Evolutionary conservation across 202 grass and related monocot genomes (phyloP).

Genomic region (Elaeis oleifera): DNA sequence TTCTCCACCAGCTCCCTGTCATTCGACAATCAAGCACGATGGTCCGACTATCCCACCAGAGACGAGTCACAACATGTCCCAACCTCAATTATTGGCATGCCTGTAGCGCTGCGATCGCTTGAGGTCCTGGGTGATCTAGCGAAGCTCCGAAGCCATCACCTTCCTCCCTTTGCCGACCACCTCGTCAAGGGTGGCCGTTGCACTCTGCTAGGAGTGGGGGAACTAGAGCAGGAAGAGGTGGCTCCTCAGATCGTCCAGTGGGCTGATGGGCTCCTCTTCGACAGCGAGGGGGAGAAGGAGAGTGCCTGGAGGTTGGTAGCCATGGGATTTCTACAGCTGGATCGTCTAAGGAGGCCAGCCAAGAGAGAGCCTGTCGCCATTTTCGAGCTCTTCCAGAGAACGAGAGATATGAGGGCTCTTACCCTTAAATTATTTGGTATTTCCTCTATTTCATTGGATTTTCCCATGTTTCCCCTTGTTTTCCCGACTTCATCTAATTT

Average conservation of each 20-base stretch:
- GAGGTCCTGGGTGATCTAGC: conserved; percentile 51
- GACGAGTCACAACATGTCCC: background rate
- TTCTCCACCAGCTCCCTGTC: no score
- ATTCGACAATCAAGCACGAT: no score
- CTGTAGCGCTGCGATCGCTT: conserved; percentile 49
- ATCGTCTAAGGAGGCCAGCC: no score
- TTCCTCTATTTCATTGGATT: no score
- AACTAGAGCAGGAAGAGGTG: conserved; percentile 61
- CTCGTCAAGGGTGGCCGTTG: conserved; percentile 53
- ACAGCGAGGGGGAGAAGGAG: background rate
- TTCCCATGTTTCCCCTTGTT: no score
- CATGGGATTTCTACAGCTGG: no score
- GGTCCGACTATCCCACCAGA: no score
- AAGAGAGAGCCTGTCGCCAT: background rate
- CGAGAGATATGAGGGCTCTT: no score
- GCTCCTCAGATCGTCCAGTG: conserved; percentile 40
- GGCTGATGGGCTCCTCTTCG: background rate
- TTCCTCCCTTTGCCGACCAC: conserved; percentile 51
- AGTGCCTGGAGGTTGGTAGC: no score
- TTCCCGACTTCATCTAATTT: no score
- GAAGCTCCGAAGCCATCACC: conserved; percentile 36
- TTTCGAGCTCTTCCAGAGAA: background rate
- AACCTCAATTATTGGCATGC: conserved; percentile 69
- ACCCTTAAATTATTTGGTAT: no score
- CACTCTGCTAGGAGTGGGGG: conserved; percentile 45